phyloP scores from a whole-genome alignment of 164 flowering plant species.

The Aristolochia californica region DNA sequence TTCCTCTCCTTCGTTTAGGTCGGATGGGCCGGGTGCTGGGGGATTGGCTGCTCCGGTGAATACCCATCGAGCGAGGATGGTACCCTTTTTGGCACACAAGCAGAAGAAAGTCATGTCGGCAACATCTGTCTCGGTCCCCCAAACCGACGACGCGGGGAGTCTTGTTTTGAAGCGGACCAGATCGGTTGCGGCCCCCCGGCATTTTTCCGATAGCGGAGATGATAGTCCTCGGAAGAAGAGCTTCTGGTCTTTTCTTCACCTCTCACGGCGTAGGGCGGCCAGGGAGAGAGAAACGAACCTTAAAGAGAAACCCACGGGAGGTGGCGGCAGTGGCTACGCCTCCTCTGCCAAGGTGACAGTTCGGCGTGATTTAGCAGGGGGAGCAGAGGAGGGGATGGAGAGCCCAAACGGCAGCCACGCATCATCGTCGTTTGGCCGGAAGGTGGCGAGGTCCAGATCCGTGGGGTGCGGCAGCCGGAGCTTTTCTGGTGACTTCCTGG shows the following conservation, averaged over 20 bases:
- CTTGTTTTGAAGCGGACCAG: slow-evolving; percentile 61
- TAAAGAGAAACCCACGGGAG: slow-evolving; percentile 1
- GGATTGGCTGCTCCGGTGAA: neutral
- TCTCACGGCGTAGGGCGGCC: slow-evolving; percentile 7
- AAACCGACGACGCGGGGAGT: slow-evolving; percentile 11
- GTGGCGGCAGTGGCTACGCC: neutral
- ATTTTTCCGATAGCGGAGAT: slow-evolving; percentile 16
- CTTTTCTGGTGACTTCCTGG: slow-evolving; percentile 89
- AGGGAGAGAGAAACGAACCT: neutral
- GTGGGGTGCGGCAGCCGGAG: slow-evolving; percentile 95
- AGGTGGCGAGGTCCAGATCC: slow-evolving; percentile 92
- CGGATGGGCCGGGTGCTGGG: slow-evolving; percentile 11
- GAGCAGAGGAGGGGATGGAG: slow-evolving; percentile 17
- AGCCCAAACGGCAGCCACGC: slow-evolving; percentile 32
- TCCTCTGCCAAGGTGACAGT: neutral
- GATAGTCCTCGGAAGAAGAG: slow-evolving; percentile 35
- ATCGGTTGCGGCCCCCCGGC: slow-evolving; percentile 42
- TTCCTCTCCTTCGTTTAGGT: slow-evolving; percentile 34
- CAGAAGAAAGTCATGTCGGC: slow-evolving; percentile 5
- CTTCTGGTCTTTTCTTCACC: slow-evolving; percentile 79
- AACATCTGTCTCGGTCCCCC: neutral
- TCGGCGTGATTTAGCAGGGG: neutral
- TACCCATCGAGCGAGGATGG: slow-evolving; percentile 5
- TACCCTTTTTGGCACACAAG: slow-evolving; percentile 17
- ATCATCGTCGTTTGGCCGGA: slow-evolving; percentile 49